These are phyloP conservation scores for Hypoxylon subgilvum DNA, from an alignment of 495 filamentous ascomycete genomes.

Conservation along the genomic window DNA sequence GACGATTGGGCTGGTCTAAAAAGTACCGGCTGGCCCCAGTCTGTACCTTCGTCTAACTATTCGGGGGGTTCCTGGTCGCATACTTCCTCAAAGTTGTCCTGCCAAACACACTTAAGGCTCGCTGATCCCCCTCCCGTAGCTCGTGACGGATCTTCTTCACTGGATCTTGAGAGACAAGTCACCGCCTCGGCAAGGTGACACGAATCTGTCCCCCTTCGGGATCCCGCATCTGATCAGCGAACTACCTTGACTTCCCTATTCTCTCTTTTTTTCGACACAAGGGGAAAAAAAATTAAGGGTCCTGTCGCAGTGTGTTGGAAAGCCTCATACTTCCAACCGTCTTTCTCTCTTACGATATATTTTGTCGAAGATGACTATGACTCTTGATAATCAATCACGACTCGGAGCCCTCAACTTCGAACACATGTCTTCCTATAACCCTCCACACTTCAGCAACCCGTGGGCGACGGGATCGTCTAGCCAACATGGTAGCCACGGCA, in stretches of 20 bases:
- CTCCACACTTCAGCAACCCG: conserved; percentile 91
- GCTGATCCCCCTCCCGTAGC: conserved; percentile 71
- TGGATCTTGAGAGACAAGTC: conserved; percentile 44
- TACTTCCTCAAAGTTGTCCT: conserved; percentile 42
- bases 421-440: conserved; percentile 66
- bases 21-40: conserved; percentile 48
- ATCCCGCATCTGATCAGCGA: conserved; percentile 61
- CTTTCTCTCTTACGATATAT: conserved; percentile 32
- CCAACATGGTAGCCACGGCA: conserved; percentile 57
- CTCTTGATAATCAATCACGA: conserved; percentile 85
- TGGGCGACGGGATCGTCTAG: conserved; percentile 73
- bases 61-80: conserved; percentile 45
- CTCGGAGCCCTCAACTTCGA: conserved; percentile 84
- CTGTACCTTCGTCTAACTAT: conserved; percentile 40
- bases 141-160: conserved; percentile 52
- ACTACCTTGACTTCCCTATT: conserved; percentile 41
- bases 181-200: conserved; percentile 45
- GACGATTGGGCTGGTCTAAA: conserved; percentile 45
- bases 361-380: conserved; percentile 73
- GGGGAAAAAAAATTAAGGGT: conserved; percentile 23
- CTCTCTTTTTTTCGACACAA: conserved; percentile 27
- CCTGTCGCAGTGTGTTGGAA: conserved; percentile 34
- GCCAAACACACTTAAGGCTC: conserved; percentile 72
- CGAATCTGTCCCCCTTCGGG: conserved; percentile 49
- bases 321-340: conserved; percentile 39